Evolutionary conservation across 768 basidiomycete species (phyloP).

Genomic region (Boletus tomentosulus): DNA sequence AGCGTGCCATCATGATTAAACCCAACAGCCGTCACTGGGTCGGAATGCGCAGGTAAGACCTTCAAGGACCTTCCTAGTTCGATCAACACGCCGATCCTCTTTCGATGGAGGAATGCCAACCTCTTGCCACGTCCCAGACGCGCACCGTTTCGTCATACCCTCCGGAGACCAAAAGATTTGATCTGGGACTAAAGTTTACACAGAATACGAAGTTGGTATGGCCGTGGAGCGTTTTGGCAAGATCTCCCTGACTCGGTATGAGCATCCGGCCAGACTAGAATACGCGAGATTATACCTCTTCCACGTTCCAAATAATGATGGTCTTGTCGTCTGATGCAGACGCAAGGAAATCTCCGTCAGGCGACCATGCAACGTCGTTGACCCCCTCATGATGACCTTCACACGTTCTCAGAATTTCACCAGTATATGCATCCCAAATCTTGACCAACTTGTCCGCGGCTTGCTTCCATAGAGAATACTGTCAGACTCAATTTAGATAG

Average conservation of each 20-base stretch:
- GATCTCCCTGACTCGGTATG: slow-evolving; percentile 40
- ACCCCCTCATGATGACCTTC: slow-evolving; percentile 78
- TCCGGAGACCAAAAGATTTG: slow-evolving; percentile 88
- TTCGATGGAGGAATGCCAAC: slow-evolving; percentile 34
- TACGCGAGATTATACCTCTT: slow-evolving; percentile 41
- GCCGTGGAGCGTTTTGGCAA: slow-evolving; percentile 66
- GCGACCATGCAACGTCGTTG: slow-evolving; percentile 88
- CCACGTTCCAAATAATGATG: slow-evolving; percentile 79
- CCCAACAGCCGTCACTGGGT: slow-evolving; percentile 90
- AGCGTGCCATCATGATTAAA: slow-evolving; percentile 96
- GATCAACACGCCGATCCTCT: slow-evolving; percentile 1
- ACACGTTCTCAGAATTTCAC: slow-evolving; percentile 69
- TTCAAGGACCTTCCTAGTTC: slow-evolving; percentile 73
- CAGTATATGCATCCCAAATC: slow-evolving; percentile 71
- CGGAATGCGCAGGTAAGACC: slow-evolving; percentile 92
- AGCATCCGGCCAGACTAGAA: slow-evolving; percentile 1
- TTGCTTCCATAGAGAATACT: slow-evolving; percentile 43
- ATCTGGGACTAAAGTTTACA: slow-evolving; percentile 85
- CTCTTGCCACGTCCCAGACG: slow-evolving; percentile 94
- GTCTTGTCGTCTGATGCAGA: slow-evolving; percentile 94
- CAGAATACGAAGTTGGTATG: slow-evolving; percentile 96
- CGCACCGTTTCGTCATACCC: slow-evolving; percentile 94
- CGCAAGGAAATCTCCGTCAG: slow-evolving; percentile 76
- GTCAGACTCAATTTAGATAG: slow-evolving; percentile 10
- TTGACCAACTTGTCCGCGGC: slow-evolving; percentile 83